Percentiles rank a stretch among this genome's conserved stretches.
phyloP scores from a whole-genome alignment of 129 eudicot species.

The Helianthus annuus region HanXRQr2.0-SUNRISE NC_035439.2:17897369-17897868 shows the following conservation, averaged over 20 bases:
- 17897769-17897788: constrained; percentile 24
- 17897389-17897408: background rate
- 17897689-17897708: constrained; percentile 65
- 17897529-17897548: constrained; percentile 25
- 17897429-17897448: constrained; percentile 10
- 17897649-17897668: constrained; percentile 40
- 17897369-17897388: too few relatives aligned
- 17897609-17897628: too few relatives aligned
- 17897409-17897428: background rate
- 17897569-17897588: constrained; percentile 1
- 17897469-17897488: constrained; percentile 45
- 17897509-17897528: constrained; percentile 52
- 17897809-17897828: background rate
- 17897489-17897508: constrained; percentile 62
- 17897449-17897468: background rate
- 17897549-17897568: constrained; percentile 15
- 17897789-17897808: background rate
- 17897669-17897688: constrained; percentile 42
- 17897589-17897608: too few relatives aligned
- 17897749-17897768: constrained; percentile 12
- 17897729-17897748: constrained; percentile 13
- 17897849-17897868: constrained; percentile 21
- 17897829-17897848: constrained; percentile 12
- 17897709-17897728: constrained; percentile 34
- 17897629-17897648: constrained; percentile 27